These are phyloP conservation scores for Rhazya stricta DNA, from an alignment of 257 asterid genomes.

Conservation along the genomic window DNA sequence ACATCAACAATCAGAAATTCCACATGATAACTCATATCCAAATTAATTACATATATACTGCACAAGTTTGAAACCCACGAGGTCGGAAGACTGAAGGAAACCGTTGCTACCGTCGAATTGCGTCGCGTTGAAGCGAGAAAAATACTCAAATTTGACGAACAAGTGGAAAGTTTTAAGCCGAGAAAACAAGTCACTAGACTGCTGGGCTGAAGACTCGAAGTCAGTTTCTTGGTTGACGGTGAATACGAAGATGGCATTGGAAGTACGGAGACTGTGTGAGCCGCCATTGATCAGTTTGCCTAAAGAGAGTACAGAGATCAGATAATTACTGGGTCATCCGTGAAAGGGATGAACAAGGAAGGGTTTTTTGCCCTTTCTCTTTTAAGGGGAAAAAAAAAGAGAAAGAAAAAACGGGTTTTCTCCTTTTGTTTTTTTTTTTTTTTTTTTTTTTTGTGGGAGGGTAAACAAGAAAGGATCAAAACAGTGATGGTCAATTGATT, in stretches of 20 bases:
- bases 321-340: not conserved
- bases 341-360: not conserved
- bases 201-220: conserved; percentile 22
- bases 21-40: not conserved
- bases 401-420: no score
- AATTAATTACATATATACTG: not conserved
- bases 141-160: conserved; percentile 26
- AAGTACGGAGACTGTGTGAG: conserved; percentile 57
- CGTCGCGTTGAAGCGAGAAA: conserved; percentile 42
- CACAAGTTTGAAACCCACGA: conserved; percentile 36
- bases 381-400: no score
- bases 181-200: conserved; percentile 31
- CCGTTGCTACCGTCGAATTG: conserved; percentile 51
- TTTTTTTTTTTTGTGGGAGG: no score
- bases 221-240: conserved; percentile 32
- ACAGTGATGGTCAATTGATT: no score
- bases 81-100: conserved; percentile 66
- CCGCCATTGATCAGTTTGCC: conserved; percentile 48
- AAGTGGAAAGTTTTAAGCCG: conserved; percentile 47
- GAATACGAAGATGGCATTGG: conserved; percentile 41
- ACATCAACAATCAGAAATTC: not conserved
- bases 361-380: no score
- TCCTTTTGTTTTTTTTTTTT: no score
- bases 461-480: no score
- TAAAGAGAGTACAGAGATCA: not conserved